Conservation (phyloP, 805 yeast genomes). For the Alloascoidea africana region DNA sequence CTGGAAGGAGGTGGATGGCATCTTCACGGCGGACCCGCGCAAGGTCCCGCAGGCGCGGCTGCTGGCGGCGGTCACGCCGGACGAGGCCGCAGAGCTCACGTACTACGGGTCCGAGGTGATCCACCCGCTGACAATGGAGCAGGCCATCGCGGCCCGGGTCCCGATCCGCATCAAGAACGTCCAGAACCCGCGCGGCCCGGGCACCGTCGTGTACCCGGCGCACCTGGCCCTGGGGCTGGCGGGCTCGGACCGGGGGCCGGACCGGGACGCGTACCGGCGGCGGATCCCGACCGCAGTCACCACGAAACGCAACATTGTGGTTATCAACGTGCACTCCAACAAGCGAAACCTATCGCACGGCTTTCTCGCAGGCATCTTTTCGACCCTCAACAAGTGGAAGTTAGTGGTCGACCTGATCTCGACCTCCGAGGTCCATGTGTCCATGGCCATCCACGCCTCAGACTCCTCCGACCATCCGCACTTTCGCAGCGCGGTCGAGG, state of each 20-base stretch:
- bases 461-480: slow-evolving; percentile 39
- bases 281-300: slow-evolving; percentile 92
- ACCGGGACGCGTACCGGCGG: slow-evolving; percentile 23
- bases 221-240: slow-evolving; percentile 37
- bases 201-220: slow-evolving; percentile 91
- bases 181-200: slow-evolving; percentile 82
- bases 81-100: slow-evolving; percentile 96
- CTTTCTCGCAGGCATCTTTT: slow-evolving; percentile 80
- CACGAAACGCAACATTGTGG: slow-evolving; percentile 84
- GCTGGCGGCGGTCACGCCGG: slow-evolving; percentile 83
- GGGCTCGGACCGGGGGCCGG: slow-evolving; percentile 12
- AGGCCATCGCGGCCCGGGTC: slow-evolving; percentile 87
- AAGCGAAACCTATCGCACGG: slow-evolving; percentile 90
- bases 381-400: slow-evolving; percentile 68
- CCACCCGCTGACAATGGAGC: slow-evolving; percentile 99
- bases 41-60: slow-evolving; percentile 84
- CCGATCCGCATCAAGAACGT: slow-evolving; percentile 96
- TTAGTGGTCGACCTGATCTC: slow-evolving; percentile 91
- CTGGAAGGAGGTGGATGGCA: slow-evolving; percentile 99
- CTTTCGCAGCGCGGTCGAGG: slow-evolving; percentile 60
- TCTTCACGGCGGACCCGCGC: slow-evolving; percentile 96
- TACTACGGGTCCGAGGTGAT: slow-evolving; percentile 97
- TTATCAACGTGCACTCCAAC: slow-evolving; percentile 85
- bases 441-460: slow-evolving; percentile 86
- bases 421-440: slow-evolving; percentile 94